Percentiles rank a stretch among this genome's conserved stretches.
Conservation (phyloP, 78 protist genomes). For the Pelomyxa schiedti region DNA sequence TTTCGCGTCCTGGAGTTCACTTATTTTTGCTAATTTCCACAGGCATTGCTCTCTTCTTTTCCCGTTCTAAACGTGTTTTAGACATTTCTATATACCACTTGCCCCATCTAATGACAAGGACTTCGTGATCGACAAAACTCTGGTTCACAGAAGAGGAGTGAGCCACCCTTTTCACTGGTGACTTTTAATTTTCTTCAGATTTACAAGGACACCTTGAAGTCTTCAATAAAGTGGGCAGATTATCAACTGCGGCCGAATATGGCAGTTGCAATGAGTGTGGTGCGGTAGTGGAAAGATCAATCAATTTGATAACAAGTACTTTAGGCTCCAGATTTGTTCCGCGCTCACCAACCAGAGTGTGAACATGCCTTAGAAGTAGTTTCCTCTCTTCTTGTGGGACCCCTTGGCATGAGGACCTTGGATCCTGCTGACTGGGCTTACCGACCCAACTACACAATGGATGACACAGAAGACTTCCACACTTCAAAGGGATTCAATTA, state of each 20-base stretch:
- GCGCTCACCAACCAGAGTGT: conserved; percentile 25
- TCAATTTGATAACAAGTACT: no score
- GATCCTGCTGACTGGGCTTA: conserved; percentile 65
- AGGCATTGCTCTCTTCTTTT: no score
- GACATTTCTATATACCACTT: conserved; percentile 52
- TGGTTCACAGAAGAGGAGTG: conserved; percentile 62
- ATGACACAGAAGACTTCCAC: conserved; percentile 46
- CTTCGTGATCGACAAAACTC: conserved; percentile 7
- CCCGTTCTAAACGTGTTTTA: no score
- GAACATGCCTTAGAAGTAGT: conserved; percentile 1
- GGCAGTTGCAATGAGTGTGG: conserved; percentile 78
- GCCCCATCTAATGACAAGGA: conserved; percentile 7
- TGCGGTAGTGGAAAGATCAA: no score
- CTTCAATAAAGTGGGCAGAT: conserved; percentile 34
- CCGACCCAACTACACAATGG: conserved; percentile 62
- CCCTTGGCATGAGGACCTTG: conserved; percentile 68
- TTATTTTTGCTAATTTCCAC: no score
- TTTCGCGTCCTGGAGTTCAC: no score
- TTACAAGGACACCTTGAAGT: conserved; percentile 73
- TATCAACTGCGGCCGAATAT: conserved; percentile 83
- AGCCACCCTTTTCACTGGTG: no score
- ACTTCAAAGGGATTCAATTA: conserved; percentile 78
- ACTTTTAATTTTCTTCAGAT: no score
- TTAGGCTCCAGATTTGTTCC: no score
- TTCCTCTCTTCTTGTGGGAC: conserved; percentile 28